Conservation (phyloP, 352 stramenopile species). For the Elongisporangium anandrum region DNA sequence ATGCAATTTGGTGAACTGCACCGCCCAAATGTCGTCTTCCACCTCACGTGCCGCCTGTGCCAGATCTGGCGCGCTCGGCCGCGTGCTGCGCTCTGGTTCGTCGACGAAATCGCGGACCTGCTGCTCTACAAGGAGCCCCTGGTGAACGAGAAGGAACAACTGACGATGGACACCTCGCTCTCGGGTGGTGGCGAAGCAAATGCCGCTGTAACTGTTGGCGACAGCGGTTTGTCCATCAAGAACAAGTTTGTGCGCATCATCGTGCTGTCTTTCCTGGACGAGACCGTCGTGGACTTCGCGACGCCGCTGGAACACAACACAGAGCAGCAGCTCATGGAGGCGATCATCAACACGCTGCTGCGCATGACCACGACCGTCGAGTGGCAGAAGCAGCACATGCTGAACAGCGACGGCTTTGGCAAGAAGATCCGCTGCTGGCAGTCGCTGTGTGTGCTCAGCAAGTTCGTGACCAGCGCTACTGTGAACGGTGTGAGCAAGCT, state of each 20-base stretch:
- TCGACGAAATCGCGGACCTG: conserved; percentile 62
- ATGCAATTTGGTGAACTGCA: conserved; percentile 48
- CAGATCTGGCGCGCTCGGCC: conserved; percentile 63
- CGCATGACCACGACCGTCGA: conserved; percentile 53
- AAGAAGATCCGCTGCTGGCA: conserved; percentile 77
- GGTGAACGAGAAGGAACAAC: conserved; percentile 62
- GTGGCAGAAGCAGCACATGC: conserved; percentile 78
- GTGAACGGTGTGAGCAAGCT: conserved; percentile 21
- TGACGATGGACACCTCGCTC: conserved; percentile 9
- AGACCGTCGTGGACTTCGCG: conserved; percentile 29
- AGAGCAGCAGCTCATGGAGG: conserved; percentile 27
- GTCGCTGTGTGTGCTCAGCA: conserved; percentile 65
- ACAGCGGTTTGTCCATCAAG: conserved; percentile 25
- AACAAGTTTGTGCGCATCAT: conserved; percentile 68
- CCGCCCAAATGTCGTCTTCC: conserved; percentile 77
- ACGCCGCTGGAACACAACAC: conserved; percentile 3
- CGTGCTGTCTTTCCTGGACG: conserved; percentile 61
- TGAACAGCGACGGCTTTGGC: conserved; percentile 81
- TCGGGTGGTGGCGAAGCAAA: conserved; percentile 6
- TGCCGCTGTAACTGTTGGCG: conserved; percentile 6
- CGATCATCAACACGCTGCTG: conserved; percentile 34
- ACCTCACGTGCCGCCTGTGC: conserved; percentile 59
- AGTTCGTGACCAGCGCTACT: conserved; percentile 28
- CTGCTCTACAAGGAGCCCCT: conserved; percentile 75
- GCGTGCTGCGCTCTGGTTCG: conserved; percentile 36